Percentiles rank a stretch among this genome's conserved stretches.
phyloP scores from a whole-genome alignment of 169 alveolate species.

The Plasmodium falciparum region DNA sequence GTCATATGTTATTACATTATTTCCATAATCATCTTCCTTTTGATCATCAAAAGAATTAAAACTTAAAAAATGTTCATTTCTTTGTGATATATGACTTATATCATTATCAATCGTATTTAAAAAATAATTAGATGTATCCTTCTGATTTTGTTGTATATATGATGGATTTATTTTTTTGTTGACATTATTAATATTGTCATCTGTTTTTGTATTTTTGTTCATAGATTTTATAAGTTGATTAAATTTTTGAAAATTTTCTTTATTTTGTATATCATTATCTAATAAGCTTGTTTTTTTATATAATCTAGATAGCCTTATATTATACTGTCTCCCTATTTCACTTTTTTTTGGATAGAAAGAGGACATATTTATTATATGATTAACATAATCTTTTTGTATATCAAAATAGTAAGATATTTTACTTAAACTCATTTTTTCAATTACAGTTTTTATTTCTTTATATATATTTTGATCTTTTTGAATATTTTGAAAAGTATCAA shows the following conservation, averaged over 20 bases:
- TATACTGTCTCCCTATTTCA: constrained; percentile 5
- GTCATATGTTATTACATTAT: not conserved
- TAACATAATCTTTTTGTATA: constrained; percentile 27
- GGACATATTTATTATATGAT: not conserved
- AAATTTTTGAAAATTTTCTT: constrained; percentile 6
- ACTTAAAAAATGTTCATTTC: too few relatives aligned
- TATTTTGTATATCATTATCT: constrained; percentile 22
- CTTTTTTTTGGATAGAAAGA: constrained; percentile 51
- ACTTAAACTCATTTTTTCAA: constrained; percentile 54
- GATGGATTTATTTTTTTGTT: not conserved
- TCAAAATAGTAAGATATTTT: constrained; percentile 28
- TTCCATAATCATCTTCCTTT: not conserved
- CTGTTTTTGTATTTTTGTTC: not conserved
- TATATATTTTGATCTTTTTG: constrained; percentile 4
- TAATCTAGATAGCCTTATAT: constrained; percentile 18
- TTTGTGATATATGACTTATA: too few relatives aligned
- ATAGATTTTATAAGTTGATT: constrained; percentile 17
- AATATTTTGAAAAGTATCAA: not conserved
- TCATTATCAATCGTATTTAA: not conserved
- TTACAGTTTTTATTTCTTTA: constrained; percentile 20
- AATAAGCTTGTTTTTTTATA: constrained; percentile 43
- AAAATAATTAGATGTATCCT: not conserved
- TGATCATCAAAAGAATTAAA: too few relatives aligned
- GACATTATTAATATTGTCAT: not conserved
- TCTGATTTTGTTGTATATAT: not conserved